Evolutionary conservation across 1,284 basidiomycete species (phyloP).

Genomic region (Sanghuangporus weigelae): DNA sequence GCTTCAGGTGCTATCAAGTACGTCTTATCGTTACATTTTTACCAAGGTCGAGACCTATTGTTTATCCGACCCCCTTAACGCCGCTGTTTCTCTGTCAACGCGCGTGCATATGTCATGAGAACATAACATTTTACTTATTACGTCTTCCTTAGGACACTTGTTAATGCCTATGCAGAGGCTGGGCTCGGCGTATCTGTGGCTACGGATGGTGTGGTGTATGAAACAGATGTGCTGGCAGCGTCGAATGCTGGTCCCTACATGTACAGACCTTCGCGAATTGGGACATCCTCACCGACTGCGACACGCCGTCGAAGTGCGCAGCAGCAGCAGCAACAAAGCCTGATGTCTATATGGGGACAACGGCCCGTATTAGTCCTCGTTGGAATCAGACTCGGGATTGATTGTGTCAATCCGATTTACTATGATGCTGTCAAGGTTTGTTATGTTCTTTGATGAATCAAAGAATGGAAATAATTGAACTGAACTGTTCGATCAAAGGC

Average conservation of each 20-base stretch:
- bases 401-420: conserved; percentile 93
- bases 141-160: conserved; percentile 52
- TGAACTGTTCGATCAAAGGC: conserved; percentile 39
- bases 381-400: conserved; percentile 83
- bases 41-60: background rate
- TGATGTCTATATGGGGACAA: conserved; percentile 60
- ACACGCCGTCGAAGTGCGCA: conserved; percentile 10
- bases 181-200: conserved; percentile 82
- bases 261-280: conserved; percentile 17
- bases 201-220: conserved; percentile 80
- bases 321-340: conserved; percentile 8
- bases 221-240: conserved; percentile 81
- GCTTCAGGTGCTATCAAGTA: conserved; percentile 94
- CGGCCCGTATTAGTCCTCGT: conserved; percentile 85
- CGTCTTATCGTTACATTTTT: conserved; percentile 5
- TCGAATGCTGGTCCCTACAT: conserved; percentile 43
- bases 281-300: conserved; percentile 11
- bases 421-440: conserved; percentile 88
- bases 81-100: conserved; percentile 1
- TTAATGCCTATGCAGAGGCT: conserved; percentile 75
- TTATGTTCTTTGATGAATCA: conserved; percentile 3
- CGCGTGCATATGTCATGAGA: background rate
- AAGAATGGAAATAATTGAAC: background rate
- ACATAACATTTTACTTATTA: background rate
- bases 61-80: background rate